Percentiles rank a stretch among this genome's conserved stretches.
These are phyloP conservation scores for Aspergillus nomiae DNA, from an alignment of 2,329 filamentous ascomycete species.

Conservation along the genomic window DNA sequence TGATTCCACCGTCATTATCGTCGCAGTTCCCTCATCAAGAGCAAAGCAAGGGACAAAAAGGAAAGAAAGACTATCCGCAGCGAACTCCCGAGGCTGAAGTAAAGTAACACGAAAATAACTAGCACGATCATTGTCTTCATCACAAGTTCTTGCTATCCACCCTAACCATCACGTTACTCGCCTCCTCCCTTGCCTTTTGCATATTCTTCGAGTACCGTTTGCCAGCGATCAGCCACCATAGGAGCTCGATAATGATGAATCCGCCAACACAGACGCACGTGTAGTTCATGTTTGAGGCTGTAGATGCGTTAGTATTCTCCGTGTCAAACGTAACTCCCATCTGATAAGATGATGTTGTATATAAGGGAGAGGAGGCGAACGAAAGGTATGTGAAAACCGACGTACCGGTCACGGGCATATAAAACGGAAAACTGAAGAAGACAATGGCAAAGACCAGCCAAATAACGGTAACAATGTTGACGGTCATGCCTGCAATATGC, in stretches of 20 bases:
- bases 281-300: slow-evolving; percentile 51
- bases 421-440: slow-evolving; percentile 50
- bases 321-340: background rate
- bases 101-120: background rate
- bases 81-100: background rate
- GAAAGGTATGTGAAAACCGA: background rate
- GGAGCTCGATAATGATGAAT: slow-evolving; percentile 38
- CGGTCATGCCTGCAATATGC: slow-evolving; percentile 40
- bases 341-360: background rate
- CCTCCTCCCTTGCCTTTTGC: slow-evolving; percentile 58
- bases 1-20: background rate
- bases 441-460: slow-evolving; percentile 55
- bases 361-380: background rate
- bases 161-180: slow-evolving; percentile 40
- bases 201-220: slow-evolving; percentile 43
- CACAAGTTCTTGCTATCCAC: slow-evolving; percentile 8
- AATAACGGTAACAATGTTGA: slow-evolving; percentile 48
- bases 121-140: background rate
- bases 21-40: background rate
- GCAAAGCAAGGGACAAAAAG: background rate
- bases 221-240: slow-evolving; percentile 49
- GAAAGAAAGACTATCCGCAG: background rate
- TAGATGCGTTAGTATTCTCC: background rate
- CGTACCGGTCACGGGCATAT: slow-evolving; percentile 37
- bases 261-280: slow-evolving; percentile 52